Conservation (phyloP, 1,284 basidiomycete genomes). For the Rhodotorula mucilaginosa region DNA sequence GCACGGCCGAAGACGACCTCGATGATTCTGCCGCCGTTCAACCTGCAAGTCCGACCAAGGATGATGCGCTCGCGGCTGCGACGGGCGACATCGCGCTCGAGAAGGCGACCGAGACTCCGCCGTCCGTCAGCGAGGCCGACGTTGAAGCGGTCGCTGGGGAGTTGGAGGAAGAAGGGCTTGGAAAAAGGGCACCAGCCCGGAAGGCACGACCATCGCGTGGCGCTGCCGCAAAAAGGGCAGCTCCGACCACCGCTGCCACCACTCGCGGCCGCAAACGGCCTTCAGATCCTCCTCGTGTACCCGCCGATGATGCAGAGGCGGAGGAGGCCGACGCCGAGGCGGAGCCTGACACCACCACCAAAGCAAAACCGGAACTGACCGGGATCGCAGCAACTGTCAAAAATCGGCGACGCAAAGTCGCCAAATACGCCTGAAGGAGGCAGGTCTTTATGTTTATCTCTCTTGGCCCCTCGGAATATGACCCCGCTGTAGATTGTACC, state of each 20-base stretch:
- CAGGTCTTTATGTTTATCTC: no score
- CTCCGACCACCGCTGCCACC: no score
- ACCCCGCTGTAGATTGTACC: no score
- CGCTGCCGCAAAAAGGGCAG: not conserved
- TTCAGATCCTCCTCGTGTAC: not conserved
- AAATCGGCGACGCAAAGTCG: constrained; percentile 24
- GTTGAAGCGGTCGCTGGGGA: not conserved
- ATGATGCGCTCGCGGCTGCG: not conserved
- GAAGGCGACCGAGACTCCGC: not conserved
- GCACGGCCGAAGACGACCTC: constrained; percentile 7
- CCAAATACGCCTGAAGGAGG: constrained; percentile 4
- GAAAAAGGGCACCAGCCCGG: not conserved
- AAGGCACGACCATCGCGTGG: not conserved
- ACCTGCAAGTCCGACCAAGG: not conserved
- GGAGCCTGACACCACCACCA: no score
- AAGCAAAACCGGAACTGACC: not conserved
- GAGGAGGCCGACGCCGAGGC: constrained; percentile 1
- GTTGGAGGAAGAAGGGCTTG: not conserved
- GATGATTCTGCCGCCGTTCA: not conserved
- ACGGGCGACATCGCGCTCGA: not conserved
- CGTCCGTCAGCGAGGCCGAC: not conserved
- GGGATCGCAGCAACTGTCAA: constrained; percentile 31
- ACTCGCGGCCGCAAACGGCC: not conserved
- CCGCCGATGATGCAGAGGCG: not conserved
- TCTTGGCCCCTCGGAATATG: no score